phyloP scores from a whole-genome alignment of 176 grass and related monocot species.

The Phyllostachys edulis region DNA sequence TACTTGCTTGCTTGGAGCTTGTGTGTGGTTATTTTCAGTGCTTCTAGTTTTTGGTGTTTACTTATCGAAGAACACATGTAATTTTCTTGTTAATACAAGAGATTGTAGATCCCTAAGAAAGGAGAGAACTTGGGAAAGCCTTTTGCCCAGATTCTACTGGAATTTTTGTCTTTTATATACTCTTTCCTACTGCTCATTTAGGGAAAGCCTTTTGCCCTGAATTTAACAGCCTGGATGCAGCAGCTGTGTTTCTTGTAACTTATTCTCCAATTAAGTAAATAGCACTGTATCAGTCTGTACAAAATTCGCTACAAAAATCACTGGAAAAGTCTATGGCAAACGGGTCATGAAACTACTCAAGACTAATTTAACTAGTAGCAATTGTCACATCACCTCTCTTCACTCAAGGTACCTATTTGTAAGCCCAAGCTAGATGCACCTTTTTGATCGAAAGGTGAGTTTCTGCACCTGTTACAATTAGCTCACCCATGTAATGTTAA shows the following conservation, averaged over 20 bases:
- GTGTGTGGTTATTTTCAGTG: not conserved
- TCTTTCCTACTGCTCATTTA: not conserved
- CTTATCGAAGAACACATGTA: not conserved
- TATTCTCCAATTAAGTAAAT: not conserved
- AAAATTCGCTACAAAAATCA: not conserved
- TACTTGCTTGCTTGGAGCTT: not conserved
- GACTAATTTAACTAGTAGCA: not conserved
- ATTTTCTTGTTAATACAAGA: not conserved
- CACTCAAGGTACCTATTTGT: not conserved
- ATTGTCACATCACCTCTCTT: not conserved
- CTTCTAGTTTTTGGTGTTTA: not conserved
- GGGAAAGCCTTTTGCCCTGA: not conserved
- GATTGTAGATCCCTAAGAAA: not conserved
- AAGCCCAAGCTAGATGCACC: not conserved
- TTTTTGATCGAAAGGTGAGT: not conserved
- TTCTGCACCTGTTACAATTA: not conserved
- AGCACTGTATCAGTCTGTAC: not conserved
- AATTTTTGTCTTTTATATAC: not conserved
- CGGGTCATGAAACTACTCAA: not conserved
- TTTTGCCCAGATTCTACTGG: not conserved
- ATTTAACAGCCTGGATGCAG: not conserved
- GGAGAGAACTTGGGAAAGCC: not conserved
- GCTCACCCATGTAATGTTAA: not conserved
- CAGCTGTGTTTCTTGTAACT: not conserved
- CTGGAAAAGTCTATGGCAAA: not conserved